Evolutionary conservation across 495 filamentous ascomycete genomes (phyloP).

Genomic region (Haplographium delicatum): DNA sequence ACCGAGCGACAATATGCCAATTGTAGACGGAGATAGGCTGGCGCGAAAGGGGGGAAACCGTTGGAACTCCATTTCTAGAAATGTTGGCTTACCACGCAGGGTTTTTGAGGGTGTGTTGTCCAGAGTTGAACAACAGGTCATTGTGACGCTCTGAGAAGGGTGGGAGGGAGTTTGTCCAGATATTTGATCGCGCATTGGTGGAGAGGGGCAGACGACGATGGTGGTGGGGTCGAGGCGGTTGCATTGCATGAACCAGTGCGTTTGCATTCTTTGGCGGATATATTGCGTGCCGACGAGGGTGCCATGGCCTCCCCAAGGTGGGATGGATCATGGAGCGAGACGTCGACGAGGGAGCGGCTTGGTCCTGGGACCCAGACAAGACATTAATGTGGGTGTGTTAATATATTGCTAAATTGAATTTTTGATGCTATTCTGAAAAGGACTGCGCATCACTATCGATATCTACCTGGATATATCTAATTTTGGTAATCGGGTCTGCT

Average conservation of each 20-base stretch:
- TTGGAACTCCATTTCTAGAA: too few species aligned
- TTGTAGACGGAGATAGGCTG: too few species aligned
- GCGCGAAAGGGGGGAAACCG: too few species aligned
- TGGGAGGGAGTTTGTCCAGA: too few species aligned
- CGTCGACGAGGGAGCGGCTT: not conserved
- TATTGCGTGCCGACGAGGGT: not conserved
- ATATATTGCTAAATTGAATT: too few species aligned
- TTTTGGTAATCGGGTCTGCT: not conserved
- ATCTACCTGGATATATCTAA: not conserved
- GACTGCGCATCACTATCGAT: not conserved
- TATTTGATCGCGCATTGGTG: too few species aligned
- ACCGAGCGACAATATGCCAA: too few species aligned
- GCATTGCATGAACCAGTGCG: conserved; percentile 15
- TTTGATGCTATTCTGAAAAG: conserved; percentile 4
- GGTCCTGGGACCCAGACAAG: not conserved
- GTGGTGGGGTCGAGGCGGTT: conserved; percentile 3
- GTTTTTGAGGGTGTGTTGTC: too few species aligned
- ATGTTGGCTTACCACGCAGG: too few species aligned
- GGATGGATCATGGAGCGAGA: not conserved
- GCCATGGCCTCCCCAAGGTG: not conserved
- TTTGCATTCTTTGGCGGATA: conserved; percentile 3
- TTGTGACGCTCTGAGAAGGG: too few species aligned
- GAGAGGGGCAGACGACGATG: too few species aligned
- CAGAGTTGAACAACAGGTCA: too few species aligned
- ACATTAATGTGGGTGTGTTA: not conserved